These are phyloP conservation scores for Lignosus rhinocerotis DNA, from an alignment of 1,284 basidiomycete genomes.

Conservation along the genomic window DNA sequence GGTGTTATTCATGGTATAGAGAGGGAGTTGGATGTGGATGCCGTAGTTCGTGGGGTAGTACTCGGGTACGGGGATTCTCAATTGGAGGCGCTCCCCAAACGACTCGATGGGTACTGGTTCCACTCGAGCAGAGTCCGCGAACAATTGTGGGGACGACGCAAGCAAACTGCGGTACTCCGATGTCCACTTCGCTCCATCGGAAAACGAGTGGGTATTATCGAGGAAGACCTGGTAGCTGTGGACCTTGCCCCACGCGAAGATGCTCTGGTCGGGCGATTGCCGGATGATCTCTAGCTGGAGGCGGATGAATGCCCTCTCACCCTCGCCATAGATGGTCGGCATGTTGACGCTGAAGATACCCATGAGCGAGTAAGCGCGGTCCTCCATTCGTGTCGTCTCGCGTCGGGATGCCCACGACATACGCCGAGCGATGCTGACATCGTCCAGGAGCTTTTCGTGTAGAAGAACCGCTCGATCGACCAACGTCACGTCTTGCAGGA, in stretches of 20 bases:
- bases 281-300: conserved; percentile 6
- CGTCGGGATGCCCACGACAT: conserved; percentile 4
- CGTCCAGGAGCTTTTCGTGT: not conserved
- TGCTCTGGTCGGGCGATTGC: not conserved
- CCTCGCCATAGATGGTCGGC: conserved; percentile 2
- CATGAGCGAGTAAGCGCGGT: conserved; percentile 9
- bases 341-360: conserved; percentile 8
- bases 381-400: not conserved
- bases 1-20: not conserved
- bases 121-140: not conserved
- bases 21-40: conserved; percentile 8
- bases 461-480: not conserved
- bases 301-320: not conserved
- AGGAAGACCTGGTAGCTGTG: not conserved
- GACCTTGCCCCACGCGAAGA: conserved; percentile 8
- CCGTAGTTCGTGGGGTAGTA: conserved; percentile 8
- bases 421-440: conserved; percentile 1
- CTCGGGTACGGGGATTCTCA: not conserved
- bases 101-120: not conserved
- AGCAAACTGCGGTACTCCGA: not conserved
- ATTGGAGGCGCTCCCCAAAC: not conserved
- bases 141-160: not conserved
- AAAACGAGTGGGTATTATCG: not conserved
- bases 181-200: not conserved
- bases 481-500: not conserved